Evolutionary conservation across 805 yeast species (phyloP).

Genomic region (Yamadazyma laniorum): DNA sequence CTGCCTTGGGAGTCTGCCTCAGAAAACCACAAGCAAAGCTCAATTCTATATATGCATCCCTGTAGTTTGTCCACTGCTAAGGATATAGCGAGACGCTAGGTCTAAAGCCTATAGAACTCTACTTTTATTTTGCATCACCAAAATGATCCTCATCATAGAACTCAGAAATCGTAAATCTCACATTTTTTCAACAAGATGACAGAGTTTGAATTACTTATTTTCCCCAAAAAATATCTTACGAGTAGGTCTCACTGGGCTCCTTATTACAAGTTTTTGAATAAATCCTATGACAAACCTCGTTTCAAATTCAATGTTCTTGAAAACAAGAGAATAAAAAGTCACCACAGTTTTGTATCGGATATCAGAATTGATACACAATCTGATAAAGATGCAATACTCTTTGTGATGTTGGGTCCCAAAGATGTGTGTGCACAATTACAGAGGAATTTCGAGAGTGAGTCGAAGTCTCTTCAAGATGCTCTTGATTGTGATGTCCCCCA

Average conservation of each 20-base stretch:
- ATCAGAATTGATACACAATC: constrained; percentile 19
- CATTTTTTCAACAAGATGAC: too few relatives aligned
- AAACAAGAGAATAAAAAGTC: constrained; percentile 39
- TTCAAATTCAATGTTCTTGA: constrained; percentile 41
- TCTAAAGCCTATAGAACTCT: too few relatives aligned
- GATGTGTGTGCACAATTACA: constrained; percentile 19
- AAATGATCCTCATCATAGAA: too few relatives aligned
- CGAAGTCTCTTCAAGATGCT: constrained; percentile 18
- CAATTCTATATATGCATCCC: too few relatives aligned
- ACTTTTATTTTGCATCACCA: too few relatives aligned
- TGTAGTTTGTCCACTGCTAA: too few relatives aligned
- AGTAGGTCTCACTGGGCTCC: constrained; percentile 1
- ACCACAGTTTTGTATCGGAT: constrained; percentile 21
- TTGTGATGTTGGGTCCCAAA: constrained; percentile 28
- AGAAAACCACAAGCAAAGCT: too few relatives aligned
- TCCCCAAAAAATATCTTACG: neutral
- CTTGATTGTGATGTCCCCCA: constrained; percentile 29
- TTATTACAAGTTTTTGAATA: constrained; percentile 36
- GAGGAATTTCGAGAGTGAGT: constrained; percentile 22
- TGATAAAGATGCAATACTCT: constrained; percentile 18
- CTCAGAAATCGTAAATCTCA: constrained; percentile 1
- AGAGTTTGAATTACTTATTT: constrained; percentile 3
- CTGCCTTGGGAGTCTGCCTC: too few relatives aligned
- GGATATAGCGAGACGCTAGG: too few relatives aligned
- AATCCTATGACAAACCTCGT: constrained; percentile 49